A percentile compares a stretch with the other conserved stretches of the same genome.
These are phyloP conservation scores for Pleurotus eryngii DNA, from an alignment of 768 basidiomycete species.

Conservation along the genomic window DNA sequence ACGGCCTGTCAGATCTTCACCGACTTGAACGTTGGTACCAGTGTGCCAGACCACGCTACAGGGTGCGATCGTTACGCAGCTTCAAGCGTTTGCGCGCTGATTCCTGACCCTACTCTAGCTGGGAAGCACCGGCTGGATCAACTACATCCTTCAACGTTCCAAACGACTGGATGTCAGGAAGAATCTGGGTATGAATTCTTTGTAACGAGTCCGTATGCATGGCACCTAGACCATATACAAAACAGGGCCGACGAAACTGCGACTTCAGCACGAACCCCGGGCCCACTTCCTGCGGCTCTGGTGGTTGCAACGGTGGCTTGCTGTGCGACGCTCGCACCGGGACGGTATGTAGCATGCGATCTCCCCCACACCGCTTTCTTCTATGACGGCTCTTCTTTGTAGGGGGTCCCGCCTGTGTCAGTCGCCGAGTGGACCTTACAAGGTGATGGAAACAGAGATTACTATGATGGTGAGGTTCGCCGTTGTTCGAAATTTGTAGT, in stretches of 20 bases:
- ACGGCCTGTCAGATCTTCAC: slow-evolving; percentile 7
- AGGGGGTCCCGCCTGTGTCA: slow-evolving; percentile 62
- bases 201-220: not conserved
- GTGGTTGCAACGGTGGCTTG: slow-evolving; percentile 70
- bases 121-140: slow-evolving; percentile 25
- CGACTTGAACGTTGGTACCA: slow-evolving; percentile 6
- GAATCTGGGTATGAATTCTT: slow-evolving; percentile 34
- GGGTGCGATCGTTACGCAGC: no score
- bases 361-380: not conserved
- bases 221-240: slow-evolving; percentile 10
- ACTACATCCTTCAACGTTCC: slow-evolving; percentile 40
- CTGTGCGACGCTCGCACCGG: slow-evolving; percentile 49
- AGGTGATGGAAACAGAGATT: slow-evolving; percentile 42
- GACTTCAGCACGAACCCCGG: slow-evolving; percentile 51
- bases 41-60: no score
- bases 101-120: slow-evolving; percentile 13
- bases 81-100: no score
- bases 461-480: slow-evolving; percentile 50
- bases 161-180: slow-evolving; percentile 42
- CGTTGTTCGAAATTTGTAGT: not conserved
- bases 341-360: slow-evolving; percentile 31
- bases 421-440: slow-evolving; percentile 68
- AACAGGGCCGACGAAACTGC: slow-evolving; percentile 48
- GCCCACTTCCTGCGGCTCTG: slow-evolving; percentile 57
- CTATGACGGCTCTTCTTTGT: not conserved